Percentiles rank a stretch among this genome's conserved stretches.
Conservation (phyloP, 768 basidiomycete species). For the Tylopilus sp. region DNA sequence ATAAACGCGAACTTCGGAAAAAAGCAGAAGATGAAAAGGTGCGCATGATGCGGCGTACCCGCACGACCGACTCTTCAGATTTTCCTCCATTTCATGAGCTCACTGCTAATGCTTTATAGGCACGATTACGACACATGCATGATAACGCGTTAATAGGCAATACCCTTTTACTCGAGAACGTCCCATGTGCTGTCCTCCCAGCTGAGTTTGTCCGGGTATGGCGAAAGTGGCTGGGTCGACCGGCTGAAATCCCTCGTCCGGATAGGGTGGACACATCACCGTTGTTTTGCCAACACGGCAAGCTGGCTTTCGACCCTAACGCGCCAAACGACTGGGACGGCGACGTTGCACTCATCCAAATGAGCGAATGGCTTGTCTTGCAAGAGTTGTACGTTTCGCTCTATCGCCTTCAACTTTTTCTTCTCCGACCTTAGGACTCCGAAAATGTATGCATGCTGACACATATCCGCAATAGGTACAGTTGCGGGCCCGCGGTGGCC, state of each 20-base stretch:
- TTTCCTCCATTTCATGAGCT: slow-evolving; percentile 16
- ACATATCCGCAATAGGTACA: slow-evolving; percentile 44
- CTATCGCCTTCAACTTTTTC: not conserved
- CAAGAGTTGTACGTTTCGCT: slow-evolving; percentile 49
- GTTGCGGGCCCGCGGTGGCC: slow-evolving; percentile 51
- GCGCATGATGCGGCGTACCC: slow-evolving; percentile 5
- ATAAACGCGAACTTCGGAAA: slow-evolving; percentile 58
- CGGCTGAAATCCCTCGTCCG: slow-evolving; percentile 54
- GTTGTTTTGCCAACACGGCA: slow-evolving; percentile 66
- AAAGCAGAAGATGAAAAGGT: slow-evolving; percentile 82
- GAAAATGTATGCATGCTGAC: slow-evolving; percentile 16
- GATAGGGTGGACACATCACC: slow-evolving; percentile 55
- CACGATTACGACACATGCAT: slow-evolving; percentile 59
- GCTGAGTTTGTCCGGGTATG: slow-evolving; percentile 62
- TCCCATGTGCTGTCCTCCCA: slow-evolving; percentile 57
- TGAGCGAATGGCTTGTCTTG: slow-evolving; percentile 63
- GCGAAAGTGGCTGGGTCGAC: slow-evolving; percentile 65
- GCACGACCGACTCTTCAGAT: not conserved
- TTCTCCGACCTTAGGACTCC: slow-evolving; percentile 8
- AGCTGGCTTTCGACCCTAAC: slow-evolving; percentile 66
- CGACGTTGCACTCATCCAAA: slow-evolving; percentile 53
- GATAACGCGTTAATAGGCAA: slow-evolving; percentile 50
- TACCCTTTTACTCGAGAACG: slow-evolving; percentile 43
- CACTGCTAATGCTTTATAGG: slow-evolving; percentile 38
- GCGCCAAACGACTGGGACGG: slow-evolving; percentile 54